Evolutionary conservation across 129 eudicot species (phyloP), one percentile per base, ranked within the genome.

Genomic region (Dittrichia graveolens): DNA sequence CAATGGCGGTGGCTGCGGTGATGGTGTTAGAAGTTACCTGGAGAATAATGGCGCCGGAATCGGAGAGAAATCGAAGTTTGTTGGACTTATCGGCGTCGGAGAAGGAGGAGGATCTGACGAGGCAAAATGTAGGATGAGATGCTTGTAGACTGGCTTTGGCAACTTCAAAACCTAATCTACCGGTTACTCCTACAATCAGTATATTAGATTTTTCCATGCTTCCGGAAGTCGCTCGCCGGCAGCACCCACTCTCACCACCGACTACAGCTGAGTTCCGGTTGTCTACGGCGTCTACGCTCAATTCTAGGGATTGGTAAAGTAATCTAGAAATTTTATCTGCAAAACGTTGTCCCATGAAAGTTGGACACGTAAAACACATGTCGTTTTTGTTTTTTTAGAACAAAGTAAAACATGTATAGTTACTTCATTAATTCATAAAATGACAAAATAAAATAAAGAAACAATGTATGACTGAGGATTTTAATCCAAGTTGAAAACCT

Each of bases 101-200:
- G 55, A 76, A 73, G 6, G 82, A 59, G 42, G 94, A 75, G 48
- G 73, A 68, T 80, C 98, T 75, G 52, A 89, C 85, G 46, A 93
- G 89, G 56, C 87, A 92, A 54, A 80, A 87, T 7, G 98, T 93
- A 43, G 86, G 96, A 66, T 93, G 87, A 39, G 86, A 83, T 45
- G 88, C 84, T 41, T 82, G 5, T 43, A 93, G 80, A 68, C 98
- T 87, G 66, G 96, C 87, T 52, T 71, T 87, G 6, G 96, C 92
- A 3, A 93, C 54, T 49, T 87, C 87, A 72, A 81, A 87, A n/a
- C 98, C 98, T 46, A 93, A 78, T 31, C 76, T 85, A 8, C 98
- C 96, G 3, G 98, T 87, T 8, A 53, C 95, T 82, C 98, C 98
- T 5, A 93, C 67, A 58, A 89, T 84, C 49, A 93, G 78, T 53